phyloP scores from a whole-genome alignment of 768 basidiomycete genomes.

The Grammothele lineata region DNA sequence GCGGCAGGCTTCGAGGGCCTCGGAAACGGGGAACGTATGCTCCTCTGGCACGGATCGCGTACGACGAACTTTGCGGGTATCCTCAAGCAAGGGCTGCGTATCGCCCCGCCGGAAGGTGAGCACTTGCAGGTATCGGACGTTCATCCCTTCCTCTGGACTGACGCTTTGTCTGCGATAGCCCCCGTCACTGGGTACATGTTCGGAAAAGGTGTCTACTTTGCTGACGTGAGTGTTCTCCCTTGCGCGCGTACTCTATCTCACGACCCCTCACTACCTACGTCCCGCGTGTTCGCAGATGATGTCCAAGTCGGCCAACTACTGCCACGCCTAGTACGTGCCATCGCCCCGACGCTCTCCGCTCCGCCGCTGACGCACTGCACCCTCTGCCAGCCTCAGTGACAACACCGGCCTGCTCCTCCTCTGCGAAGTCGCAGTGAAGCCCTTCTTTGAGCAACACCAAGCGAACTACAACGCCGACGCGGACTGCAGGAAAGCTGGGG shows the following conservation, averaged over 20 bases:
- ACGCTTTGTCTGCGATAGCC: conserved; percentile 26
- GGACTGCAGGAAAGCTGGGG: conserved; percentile 44
- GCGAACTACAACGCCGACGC: conserved; percentile 49
- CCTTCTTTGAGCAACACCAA: conserved; percentile 43
- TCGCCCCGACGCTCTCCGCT: background rate
- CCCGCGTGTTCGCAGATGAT: conserved; percentile 42
- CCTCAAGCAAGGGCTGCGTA: conserved; percentile 56
- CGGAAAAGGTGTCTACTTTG: conserved; percentile 64
- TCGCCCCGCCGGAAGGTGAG: conserved; percentile 60
- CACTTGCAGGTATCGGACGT: background rate
- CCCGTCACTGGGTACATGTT: conserved; percentile 60
- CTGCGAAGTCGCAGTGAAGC: conserved; percentile 56
- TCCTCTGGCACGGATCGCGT: conserved; percentile 63
- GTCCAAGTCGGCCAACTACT: conserved; percentile 63
- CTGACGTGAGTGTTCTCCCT: conserved; percentile 39
- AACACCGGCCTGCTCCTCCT: conserved; percentile 52
- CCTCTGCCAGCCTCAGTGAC: conserved; percentile 40
- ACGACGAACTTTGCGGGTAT: conserved; percentile 65
- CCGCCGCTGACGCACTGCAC: background rate
- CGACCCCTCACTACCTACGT: background rate
- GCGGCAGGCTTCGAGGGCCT: conserved; percentile 41
- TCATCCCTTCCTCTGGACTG: background rate
- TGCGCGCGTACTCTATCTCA: background rate
- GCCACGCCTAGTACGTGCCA: conserved; percentile 41
- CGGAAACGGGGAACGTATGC: conserved; percentile 44